These are phyloP conservation scores for Penicillium desertorum DNA, from an alignment of 495 filamentous ascomycete species.

Conservation along the genomic window DNA sequence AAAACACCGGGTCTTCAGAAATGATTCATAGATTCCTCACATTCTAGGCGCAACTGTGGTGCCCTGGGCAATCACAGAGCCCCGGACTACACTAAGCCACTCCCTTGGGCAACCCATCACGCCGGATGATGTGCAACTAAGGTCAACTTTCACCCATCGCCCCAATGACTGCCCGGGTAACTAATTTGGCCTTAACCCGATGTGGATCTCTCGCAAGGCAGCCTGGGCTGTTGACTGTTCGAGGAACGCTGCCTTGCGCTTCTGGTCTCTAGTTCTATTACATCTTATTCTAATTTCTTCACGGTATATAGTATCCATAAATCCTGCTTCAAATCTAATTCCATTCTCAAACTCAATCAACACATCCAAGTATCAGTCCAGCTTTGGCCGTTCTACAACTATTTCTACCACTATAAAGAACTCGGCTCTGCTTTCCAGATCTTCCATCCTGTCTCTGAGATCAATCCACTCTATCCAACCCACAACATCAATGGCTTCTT, in stretches of 20 bases:
- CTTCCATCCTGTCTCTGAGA: background rate
- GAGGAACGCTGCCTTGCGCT: slow-evolving; percentile 17
- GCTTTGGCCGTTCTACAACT: background rate
- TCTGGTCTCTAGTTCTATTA: slow-evolving; percentile 1
- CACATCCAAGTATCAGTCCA: slow-evolving; percentile 10
- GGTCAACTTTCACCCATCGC: slow-evolving; percentile 3
- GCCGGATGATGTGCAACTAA: slow-evolving; percentile 11
- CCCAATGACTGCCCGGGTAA: slow-evolving; percentile 15
- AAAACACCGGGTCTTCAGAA: slow-evolving; percentile 1
- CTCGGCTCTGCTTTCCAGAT: background rate
- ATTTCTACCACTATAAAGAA: slow-evolving; percentile 5
- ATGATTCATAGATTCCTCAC: slow-evolving; percentile 20
- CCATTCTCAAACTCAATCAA: slow-evolving; percentile 15
- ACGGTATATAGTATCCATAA: background rate
- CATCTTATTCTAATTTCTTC: slow-evolving; percentile 1
- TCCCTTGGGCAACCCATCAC: slow-evolving; percentile 7
- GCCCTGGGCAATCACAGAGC: slow-evolving; percentile 14
- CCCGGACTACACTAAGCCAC: slow-evolving; percentile 19
- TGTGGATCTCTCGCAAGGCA: slow-evolving; percentile 14
- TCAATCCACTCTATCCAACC: background rate
- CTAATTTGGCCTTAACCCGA: slow-evolving; percentile 14
- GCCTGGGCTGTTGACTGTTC: slow-evolving; percentile 14
- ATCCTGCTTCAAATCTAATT: slow-evolving; percentile 11
- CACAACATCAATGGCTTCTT: slow-evolving; percentile 19
- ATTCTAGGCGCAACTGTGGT: slow-evolving; percentile 11